Percentiles rank a stretch among this genome's conserved stretches.
Evolutionary conservation across 768 basidiomycete species (phyloP).

Genomic region (Suillus occidentalis): DNA sequence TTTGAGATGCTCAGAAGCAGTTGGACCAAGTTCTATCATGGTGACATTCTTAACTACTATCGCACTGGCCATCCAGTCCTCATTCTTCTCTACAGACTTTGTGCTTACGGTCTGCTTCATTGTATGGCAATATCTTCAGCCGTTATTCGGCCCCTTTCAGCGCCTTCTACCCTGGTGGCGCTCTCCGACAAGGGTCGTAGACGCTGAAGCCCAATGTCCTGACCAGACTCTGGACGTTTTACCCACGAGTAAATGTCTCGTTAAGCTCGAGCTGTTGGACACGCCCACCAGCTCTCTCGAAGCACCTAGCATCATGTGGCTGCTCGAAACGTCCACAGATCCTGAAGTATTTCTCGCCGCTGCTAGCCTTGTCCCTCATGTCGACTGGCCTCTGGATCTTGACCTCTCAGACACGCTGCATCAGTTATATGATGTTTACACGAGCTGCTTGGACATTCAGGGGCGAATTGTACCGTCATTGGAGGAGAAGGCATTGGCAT

Average conservation of each 20-base stretch:
- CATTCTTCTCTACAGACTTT: too few relatives aligned
- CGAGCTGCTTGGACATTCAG: background rate
- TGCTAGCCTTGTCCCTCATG: background rate
- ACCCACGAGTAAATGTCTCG: background rate
- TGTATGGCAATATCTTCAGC: background rate
- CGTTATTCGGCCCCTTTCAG: too few relatives aligned
- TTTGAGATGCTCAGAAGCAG: too few relatives aligned
- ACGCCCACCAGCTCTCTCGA: background rate
- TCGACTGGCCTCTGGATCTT: background rate
- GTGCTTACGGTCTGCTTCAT: too few relatives aligned
- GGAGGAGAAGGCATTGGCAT: background rate
- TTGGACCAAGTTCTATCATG: too few relatives aligned
- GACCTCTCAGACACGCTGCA: background rate
- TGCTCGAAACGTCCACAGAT: slow-evolving; percentile 5
- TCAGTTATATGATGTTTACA: background rate
- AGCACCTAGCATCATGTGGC: too few relatives aligned
- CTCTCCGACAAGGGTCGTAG: background rate
- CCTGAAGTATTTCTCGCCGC: slow-evolving; percentile 4
- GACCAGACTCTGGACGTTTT: background rate
- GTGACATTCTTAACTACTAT: too few relatives aligned
- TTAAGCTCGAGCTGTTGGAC: background rate
- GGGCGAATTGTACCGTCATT: background rate
- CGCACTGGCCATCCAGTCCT: too few relatives aligned
- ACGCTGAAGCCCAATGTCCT: background rate
- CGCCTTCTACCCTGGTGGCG: too few relatives aligned